Evolutionary conservation across 2,329 filamentous ascomycete genomes (phyloP), one percentile per base, ranked within the genome.

Genomic region (Colletotrichum siamense): DNA sequence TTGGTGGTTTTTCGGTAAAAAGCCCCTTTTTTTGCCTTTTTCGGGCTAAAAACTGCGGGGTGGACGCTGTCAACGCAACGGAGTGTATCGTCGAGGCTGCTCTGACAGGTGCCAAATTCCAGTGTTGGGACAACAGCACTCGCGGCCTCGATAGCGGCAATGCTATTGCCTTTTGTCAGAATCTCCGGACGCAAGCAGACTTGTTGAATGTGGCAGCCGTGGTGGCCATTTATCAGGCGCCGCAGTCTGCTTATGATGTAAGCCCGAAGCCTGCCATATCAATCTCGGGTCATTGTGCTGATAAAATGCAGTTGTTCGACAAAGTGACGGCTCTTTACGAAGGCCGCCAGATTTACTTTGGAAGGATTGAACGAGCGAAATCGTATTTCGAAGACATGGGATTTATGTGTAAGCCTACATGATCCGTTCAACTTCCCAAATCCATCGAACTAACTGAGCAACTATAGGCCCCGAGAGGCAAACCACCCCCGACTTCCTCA

Each of bases 401-500:
- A 3, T 80, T 86, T 36, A 81, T 92, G 77, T 95, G 93, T 3
- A n/a, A 55, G 68, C 39, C 16, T 1, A 0, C 5, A 44, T 3
- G 8, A 28, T 1, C 26, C 16, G 12, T n/a, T 7, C 3, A 18
- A 8, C 0, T 10, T 24, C 32, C 2, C 34, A 32, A 18, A 30
- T 0, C 8, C 5, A 3, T 16, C 0, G 8, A 7, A 4, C 57
- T 69, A 66, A 75, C 55, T 2, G 8, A 57, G 6, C 8, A 4
- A 22, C 1, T 24, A 1, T 15, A 78, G 77, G 83, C 24, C 85
- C 85, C 0, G 79, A 82, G 1, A 81, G 87, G 6, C 84, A 92
- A 77, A 95, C 93, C 0, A 94, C 93, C 0, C 90, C 93, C 2
- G 94, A 95, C 81, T 95, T 95, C 84, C 84, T 95, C 32, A 95